Base-by-base conservation (phyloP, 768 basidiomycete genomes). In the Psilocybe tampanensis region DNA sequence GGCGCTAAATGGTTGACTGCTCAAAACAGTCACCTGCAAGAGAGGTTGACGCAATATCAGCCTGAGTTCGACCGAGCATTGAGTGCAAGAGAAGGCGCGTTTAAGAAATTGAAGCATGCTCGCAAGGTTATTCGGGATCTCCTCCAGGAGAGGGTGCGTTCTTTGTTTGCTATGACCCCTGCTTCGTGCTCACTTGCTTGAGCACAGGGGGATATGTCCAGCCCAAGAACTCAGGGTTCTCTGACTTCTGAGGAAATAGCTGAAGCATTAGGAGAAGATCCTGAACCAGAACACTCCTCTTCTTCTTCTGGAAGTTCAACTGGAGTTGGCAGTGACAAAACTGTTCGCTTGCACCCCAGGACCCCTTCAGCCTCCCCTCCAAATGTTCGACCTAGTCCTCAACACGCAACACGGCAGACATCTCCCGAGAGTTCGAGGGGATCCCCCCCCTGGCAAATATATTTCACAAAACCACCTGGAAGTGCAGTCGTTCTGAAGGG, bases 61-160 rank as follows among this genome's bases (percentile, higher is more conserved):
- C 68, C 72, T 8, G 72, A 76, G 44, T 39, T 73, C 32, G 64
- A 70, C 6, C 70, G 65, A 18, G 71, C 70, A 4, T 58, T 77
- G 54, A 60, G 63, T 26, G 74, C 73, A 33, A 68, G 75, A 41
- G 69, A 73, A 21, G 70, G 65, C 2, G 67, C 68, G 3, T 64
- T 72, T 42, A 64, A 54, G 23, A 76, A 71, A 54, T 57, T 77
- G 64, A 73, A 47, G 55, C 71, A 76, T 47, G 68, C 78, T 24
- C 67, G 72, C 18, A 76, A 71, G 57, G 73, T 81, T 13, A 69
- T 83, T 52, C 63, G 69, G 36, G 74, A 77, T 56, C 66, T 84
- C 24, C 49, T 82, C 15, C 68, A 75, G 24, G 77, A 80, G 55
- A 70, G 72, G 44, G 74, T 76, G 66, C 70, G 76, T 63, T 64